Conservation (phyloP, 352 stramenopile species). For the Plasmopara muralis region DNA sequence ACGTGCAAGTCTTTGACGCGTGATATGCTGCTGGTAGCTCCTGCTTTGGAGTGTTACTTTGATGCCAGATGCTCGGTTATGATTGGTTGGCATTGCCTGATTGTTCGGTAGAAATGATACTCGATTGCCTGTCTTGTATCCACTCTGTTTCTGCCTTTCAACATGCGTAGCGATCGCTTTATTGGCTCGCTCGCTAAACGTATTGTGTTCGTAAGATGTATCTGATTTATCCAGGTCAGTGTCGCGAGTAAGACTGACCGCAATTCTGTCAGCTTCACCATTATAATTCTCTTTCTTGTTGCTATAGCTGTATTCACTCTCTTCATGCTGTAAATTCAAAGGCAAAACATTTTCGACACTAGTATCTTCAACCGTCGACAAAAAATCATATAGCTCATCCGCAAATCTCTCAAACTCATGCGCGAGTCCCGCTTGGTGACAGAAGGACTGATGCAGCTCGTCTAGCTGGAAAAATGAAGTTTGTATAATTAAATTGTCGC, state of each 20-base stretch:
- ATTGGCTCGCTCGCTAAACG: slow-evolving; percentile 16
- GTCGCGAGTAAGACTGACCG: not conserved
- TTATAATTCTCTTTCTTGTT: not conserved
- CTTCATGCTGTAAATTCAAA: not conserved
- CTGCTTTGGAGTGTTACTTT: slow-evolving; percentile 38
- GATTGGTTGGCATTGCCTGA: not conserved
- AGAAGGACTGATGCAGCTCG: not conserved
- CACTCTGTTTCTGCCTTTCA: slow-evolving; percentile 12
- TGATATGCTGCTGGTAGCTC: slow-evolving; percentile 52
- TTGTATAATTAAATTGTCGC: not conserved
- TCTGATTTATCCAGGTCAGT: not conserved
- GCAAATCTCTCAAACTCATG: slow-evolving; percentile 27
- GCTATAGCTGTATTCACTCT: not conserved
- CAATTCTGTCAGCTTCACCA: not conserved
- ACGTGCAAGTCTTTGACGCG: slow-evolving; percentile 40
- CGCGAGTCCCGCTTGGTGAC: slow-evolving; percentile 9
- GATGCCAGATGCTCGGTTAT: not conserved
- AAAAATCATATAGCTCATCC: slow-evolving; percentile 20
- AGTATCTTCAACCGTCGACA: slow-evolving; percentile 4
- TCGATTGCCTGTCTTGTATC: not conserved
- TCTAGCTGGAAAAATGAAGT: slow-evolving; percentile 3
- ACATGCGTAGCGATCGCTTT: slow-evolving; percentile 17
- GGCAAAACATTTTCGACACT: not conserved
- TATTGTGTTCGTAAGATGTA: not conserved
- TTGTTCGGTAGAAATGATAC: not conserved